Percentiles rank a stretch among this genome's conserved stretches.
Conservation (phyloP, 257 asterid species). For the Lycium barbarum region DNA sequence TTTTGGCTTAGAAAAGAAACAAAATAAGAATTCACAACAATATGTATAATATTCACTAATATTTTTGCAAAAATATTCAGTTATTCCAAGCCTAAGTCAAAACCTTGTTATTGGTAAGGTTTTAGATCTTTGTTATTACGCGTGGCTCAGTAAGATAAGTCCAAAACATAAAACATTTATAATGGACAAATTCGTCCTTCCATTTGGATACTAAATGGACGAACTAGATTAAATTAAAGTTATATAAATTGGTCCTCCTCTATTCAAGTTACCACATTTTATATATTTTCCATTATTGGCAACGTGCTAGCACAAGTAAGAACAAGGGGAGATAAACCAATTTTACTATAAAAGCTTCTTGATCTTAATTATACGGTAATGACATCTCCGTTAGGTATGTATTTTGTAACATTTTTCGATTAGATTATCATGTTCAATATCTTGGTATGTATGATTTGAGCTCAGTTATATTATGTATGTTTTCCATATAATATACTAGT, state of each 20-base stretch:
- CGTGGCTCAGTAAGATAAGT: neutral
- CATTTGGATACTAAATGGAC: neutral
- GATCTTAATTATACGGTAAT: neutral
- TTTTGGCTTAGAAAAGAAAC: neutral
- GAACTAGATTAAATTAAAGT: neutral
- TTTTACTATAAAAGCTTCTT: neutral
- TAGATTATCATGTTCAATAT: neutral
- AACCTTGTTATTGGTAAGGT: neutral
- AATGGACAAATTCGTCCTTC: neutral
- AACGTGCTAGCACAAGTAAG: no score
- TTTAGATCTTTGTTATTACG: neutral
- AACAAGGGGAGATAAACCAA: neutral
- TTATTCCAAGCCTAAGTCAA: neutral
- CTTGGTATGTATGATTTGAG: neutral
- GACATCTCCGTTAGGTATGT: neutral
- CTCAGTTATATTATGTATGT: neutral
- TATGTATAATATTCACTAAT: neutral
- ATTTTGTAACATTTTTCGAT: neutral
- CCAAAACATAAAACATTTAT: neutral
- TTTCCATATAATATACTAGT: no score
- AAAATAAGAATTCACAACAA: neutral
- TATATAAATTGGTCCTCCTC: neutral
- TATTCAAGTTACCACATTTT: neutral
- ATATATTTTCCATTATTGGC: neutral
- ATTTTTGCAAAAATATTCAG: neutral